phyloP scores from a whole-genome alignment of 768 basidiomycete species.

The Pisolithus marmoratus region DNA sequence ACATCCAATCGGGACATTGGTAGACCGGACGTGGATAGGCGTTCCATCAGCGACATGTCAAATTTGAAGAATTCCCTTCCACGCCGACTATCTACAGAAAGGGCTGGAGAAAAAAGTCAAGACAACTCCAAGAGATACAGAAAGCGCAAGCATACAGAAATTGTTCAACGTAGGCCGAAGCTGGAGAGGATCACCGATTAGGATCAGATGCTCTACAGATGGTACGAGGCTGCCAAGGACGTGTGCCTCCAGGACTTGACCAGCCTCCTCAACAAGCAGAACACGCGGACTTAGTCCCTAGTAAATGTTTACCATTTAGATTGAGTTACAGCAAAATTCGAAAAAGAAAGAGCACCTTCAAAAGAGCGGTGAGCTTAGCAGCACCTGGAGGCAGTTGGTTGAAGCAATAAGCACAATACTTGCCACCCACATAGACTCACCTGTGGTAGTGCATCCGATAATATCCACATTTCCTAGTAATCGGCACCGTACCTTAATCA shows the following conservation, averaged over 20 bases:
- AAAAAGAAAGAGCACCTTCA: slow-evolving; percentile 43
- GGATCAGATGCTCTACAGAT: slow-evolving; percentile 66
- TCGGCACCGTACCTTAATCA: slow-evolving; percentile 44
- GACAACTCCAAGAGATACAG: neutral
- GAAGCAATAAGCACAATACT: neutral
- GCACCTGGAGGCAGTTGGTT: slow-evolving; percentile 41
- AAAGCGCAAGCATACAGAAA: slow-evolving; percentile 39
- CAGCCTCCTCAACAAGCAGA: slow-evolving; percentile 74
- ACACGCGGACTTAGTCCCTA: slow-evolving; percentile 57
- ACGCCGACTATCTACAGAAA: slow-evolving; percentile 62
- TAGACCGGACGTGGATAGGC: slow-evolving; percentile 50
- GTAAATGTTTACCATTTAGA: neutral
- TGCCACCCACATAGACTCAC: slow-evolving; percentile 27
- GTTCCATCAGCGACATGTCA: slow-evolving; percentile 74
- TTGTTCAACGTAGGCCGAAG: slow-evolving; percentile 64
- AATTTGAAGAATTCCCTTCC: slow-evolving; percentile 56
- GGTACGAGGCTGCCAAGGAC: slow-evolving; percentile 58
- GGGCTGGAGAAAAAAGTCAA: slow-evolving; percentile 32
- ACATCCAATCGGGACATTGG: slow-evolving; percentile 67
- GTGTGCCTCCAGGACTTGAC: slow-evolving; percentile 78
- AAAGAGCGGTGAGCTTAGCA: slow-evolving; percentile 54
- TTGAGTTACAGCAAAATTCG: neutral
- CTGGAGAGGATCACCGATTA: slow-evolving; percentile 78
- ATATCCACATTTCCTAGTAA: slow-evolving; percentile 53
- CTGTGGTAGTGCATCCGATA: slow-evolving; percentile 75